These are phyloP conservation scores for Cupressus sempervirens DNA, from an alignment of 75 land plant genomes.

Conservation along the genomic window DNA sequence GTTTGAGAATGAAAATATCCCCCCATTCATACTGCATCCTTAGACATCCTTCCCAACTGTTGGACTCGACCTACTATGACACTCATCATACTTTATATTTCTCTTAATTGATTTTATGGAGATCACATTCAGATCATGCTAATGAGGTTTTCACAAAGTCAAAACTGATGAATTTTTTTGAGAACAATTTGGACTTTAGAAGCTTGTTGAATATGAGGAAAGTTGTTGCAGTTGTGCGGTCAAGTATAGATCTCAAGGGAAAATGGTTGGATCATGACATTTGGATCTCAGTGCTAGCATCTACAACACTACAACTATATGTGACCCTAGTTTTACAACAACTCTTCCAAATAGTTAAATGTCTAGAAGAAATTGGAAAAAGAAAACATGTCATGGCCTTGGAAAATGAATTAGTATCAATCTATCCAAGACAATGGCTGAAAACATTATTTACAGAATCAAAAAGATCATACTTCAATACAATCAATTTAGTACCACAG, in stretches of 20 bases:
- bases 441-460: constrained; percentile 20
- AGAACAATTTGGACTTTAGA: constrained; percentile 19
- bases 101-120: constrained; percentile 16
- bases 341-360: constrained; percentile 16
- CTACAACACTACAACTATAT: neutral
- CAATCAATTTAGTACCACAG: neutral
- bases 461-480: constrained; percentile 21
- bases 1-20: constrained; percentile 30
- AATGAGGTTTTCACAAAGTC: constrained; percentile 22
- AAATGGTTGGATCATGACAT: constrained; percentile 37
- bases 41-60: constrained; percentile 26
- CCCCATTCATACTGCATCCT: constrained; percentile 5
- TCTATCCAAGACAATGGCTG: constrained; percentile 20
- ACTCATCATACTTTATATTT: constrained; percentile 23
- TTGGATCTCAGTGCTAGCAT: constrained; percentile 1
- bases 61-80: constrained; percentile 43
- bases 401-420: neutral
- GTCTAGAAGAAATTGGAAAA: constrained; percentile 20
- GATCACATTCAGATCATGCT: constrained; percentile 11
- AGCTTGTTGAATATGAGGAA: constrained; percentile 16
- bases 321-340: neutral
- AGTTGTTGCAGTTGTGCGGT: constrained; percentile 41
- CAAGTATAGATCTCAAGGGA: constrained; percentile 29
- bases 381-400: constrained; percentile 1
- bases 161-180: constrained; percentile 25